These are phyloP conservation scores for Tricholoma sp. DNA, from an alignment of 768 basidiomycete genomes.

Conservation along the genomic window DNA sequence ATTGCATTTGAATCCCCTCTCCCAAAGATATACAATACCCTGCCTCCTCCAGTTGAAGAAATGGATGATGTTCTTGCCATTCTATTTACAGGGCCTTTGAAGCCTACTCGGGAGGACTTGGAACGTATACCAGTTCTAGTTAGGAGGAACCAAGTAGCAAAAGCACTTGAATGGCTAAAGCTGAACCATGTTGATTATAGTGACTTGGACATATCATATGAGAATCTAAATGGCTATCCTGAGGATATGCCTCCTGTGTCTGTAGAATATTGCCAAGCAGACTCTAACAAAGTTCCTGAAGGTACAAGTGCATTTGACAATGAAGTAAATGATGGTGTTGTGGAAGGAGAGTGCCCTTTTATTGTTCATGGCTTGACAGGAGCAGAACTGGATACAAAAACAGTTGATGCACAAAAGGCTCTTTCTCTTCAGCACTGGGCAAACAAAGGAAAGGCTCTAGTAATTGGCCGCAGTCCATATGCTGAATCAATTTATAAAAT, in stretches of 20 bases:
- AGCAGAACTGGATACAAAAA: constrained; percentile 16
- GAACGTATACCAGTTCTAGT: not conserved
- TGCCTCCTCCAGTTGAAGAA: constrained; percentile 20
- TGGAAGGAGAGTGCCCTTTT: constrained; percentile 29
- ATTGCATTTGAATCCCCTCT: constrained; percentile 27
- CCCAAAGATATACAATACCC: constrained; percentile 20
- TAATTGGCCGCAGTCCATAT: constrained; percentile 17
- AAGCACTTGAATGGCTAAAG: constrained; percentile 30
- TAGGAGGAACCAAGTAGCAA: not conserved
- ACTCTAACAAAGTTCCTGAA: constrained; percentile 19
- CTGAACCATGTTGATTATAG: constrained; percentile 29
- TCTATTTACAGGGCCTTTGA: constrained; percentile 24
- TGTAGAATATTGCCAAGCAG: constrained; percentile 16
- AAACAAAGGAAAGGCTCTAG: constrained; percentile 18
- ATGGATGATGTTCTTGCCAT: constrained; percentile 28
- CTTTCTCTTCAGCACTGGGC: constrained; percentile 24
- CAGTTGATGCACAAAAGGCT: constrained; percentile 12
- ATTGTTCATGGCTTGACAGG: constrained; percentile 32
- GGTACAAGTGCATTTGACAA: constrained; percentile 21
- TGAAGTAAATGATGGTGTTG: constrained; percentile 24
- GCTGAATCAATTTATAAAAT: constrained; percentile 28
- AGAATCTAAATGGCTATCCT: constrained; percentile 20
- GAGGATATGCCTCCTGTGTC: constrained; percentile 18
- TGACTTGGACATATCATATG: constrained; percentile 24
- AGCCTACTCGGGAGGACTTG: constrained; percentile 22